Evolutionary conservation across 805 yeast species (phyloP), one percentile per base, ranked within the genome.

Genomic region (Candida krabiensis): DNA sequence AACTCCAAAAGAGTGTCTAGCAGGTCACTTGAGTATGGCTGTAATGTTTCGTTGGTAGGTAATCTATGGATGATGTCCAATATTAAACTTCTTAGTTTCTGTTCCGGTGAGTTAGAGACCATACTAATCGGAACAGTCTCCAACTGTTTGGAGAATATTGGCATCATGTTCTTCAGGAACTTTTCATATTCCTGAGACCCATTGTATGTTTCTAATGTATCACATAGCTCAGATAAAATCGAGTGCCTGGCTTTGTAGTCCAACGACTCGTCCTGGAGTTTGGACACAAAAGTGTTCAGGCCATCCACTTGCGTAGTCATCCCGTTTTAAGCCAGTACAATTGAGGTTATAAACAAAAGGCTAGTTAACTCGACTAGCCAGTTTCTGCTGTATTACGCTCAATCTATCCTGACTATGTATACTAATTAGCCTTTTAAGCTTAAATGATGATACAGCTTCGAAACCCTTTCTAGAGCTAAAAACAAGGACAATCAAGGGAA

Each of bases 181-280:
- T 77, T 73, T 43, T 83, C 89, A 60, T 89, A 88, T 50, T 90
- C 97, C 16, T 79, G 79, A 4, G 88, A 77, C 8, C 87, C 84
- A 45, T 83, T 83, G 61, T 86, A 84, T 2, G 88, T 75, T 56
- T 91, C 98, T 28, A 89, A 73, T 60, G 88, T 77, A 61, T 91
- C 98, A 43, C 93, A 75, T 30, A 91, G 68, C 60, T 91, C 97
- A 4, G 89, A 79, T 28, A 88, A 75, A 6, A 80, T 76, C 1
- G 89, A 69, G 46, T 85, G 83, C 49, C 80, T 80, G 9, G 76
- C 66, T 44, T 76, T 75, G 47, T 71, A 71, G 56, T 83, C 90
- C 33, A 67, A 61, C 38, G 70, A 66, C 33, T 73, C 80, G 41
- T 73, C 79, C 40, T 64, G 61, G 15, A 86, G 74, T 54, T 84